Evolutionary conservation across 169 alveolate genomes (phyloP).

Genomic region (Amoebophrya sp.): DNA sequence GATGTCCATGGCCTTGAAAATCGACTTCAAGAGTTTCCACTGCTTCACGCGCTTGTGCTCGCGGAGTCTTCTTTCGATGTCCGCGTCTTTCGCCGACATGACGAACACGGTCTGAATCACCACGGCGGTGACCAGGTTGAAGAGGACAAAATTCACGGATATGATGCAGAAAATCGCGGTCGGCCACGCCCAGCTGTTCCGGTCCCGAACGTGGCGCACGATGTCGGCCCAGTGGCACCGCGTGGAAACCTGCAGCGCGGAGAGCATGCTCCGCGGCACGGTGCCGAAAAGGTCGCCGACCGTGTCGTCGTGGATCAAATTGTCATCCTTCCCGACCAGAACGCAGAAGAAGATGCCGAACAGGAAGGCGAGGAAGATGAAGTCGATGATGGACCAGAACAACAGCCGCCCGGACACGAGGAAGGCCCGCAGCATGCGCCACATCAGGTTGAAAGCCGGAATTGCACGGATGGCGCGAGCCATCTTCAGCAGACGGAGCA

Average conservation of each 20-base stretch:
- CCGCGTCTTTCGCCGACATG: not conserved
- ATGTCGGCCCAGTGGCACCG: not conserved
- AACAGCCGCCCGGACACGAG: not conserved
- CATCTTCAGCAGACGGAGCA: not conserved
- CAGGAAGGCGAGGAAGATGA: not conserved
- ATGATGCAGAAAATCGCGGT: not conserved
- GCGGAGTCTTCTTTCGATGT: not conserved
- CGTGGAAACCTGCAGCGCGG: not conserved
- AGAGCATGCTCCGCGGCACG: not conserved
- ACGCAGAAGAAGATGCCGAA: slow-evolving; percentile 22
- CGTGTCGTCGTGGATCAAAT: not conserved
- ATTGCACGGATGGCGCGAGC: not conserved
- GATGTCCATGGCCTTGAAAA: not conserved
- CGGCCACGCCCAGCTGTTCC: not conserved
- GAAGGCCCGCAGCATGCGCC: not conserved
- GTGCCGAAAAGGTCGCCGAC: not conserved
- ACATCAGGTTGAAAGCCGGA: not conserved
- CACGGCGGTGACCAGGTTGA: not conserved
- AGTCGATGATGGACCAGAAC: not conserved
- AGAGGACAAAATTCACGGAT: not conserved
- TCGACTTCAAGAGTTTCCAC: not conserved
- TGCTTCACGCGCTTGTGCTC: not conserved
- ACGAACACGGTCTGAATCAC: not conserved
- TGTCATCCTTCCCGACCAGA: not conserved
- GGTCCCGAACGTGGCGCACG: not conserved